Conservation (phyloP, 768 basidiomycete genomes). For the Cystofilobasidium bisporidii region DNA sequence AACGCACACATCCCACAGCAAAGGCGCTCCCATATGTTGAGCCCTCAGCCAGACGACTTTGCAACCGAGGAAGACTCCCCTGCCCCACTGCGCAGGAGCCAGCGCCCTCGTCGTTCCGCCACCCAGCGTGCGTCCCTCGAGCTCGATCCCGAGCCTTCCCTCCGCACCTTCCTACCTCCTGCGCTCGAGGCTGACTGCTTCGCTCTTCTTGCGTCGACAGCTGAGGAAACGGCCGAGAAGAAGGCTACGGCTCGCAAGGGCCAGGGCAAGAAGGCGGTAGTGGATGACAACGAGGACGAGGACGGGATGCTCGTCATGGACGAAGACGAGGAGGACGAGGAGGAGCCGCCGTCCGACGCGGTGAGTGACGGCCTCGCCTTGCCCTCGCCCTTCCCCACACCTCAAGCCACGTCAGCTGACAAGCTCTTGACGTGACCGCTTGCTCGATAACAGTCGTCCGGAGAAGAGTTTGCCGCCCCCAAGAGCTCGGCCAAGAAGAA, state of each 20-base stretch:
- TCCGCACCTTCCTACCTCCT: too few relatives aligned
- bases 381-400: background rate
- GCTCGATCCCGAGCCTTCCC: too few relatives aligned
- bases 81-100: background rate
- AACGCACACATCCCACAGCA: too few relatives aligned
- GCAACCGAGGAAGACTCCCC: background rate
- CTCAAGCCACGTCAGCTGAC: background rate
- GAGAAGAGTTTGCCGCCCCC: slow-evolving; percentile 4
- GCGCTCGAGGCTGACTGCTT: background rate
- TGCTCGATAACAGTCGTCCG: too few relatives aligned
- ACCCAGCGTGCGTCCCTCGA: background rate
- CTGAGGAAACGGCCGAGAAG: background rate
- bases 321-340: slow-evolving; percentile 8
- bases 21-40: too few relatives aligned
- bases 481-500: background rate
- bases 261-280: background rate
- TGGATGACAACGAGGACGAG: background rate
- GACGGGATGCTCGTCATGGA: background rate
- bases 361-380: background rate
- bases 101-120: background rate
- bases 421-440: too few relatives aligned
- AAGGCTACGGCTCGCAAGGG: background rate
- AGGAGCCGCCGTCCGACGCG: background rate
- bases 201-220: background rate
- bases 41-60: too few relatives aligned